phyloP scores from a whole-genome alignment of 805 yeast species.

The Candida anglica region DNA sequence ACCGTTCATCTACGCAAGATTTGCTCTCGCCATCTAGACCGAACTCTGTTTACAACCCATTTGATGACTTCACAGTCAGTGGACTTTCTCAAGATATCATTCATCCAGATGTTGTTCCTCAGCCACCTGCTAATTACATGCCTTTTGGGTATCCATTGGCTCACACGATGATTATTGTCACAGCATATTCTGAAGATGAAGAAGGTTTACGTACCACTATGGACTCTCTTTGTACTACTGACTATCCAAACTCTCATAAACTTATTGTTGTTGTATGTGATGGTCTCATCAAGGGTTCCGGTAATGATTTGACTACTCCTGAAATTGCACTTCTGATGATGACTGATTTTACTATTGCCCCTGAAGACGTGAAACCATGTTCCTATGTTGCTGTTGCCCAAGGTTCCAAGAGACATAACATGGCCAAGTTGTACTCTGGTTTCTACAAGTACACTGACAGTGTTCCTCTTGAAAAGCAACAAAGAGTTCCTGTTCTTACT shows the following conservation, averaged over 20 bases:
- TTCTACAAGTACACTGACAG: slow-evolving; percentile 86
- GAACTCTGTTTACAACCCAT: slow-evolving; percentile 24
- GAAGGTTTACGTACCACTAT: slow-evolving; percentile 81
- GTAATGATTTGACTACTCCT: slow-evolving; percentile 83
- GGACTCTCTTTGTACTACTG: slow-evolving; percentile 92
- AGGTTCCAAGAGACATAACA: slow-evolving; percentile 92
- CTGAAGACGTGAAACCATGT: slow-evolving; percentile 71
- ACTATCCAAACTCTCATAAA: slow-evolving; percentile 93
- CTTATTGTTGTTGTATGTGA: slow-evolving; percentile 83
- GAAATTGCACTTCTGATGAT: slow-evolving; percentile 86
- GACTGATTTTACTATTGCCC: slow-evolving; percentile 62
- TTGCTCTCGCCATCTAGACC: slow-evolving; percentile 19
- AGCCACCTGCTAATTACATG: slow-evolving; percentile 85
- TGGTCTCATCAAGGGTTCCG: slow-evolving; percentile 92
- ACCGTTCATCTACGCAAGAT: slow-evolving; percentile 31
- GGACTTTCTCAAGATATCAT: slow-evolving; percentile 57
- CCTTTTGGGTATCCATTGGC: slow-evolving; percentile 81
- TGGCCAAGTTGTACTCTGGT: slow-evolving; percentile 96
- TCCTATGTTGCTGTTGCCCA: slow-evolving; percentile 95
- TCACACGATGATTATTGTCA: slow-evolving; percentile 49
- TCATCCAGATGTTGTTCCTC: slow-evolving; percentile 80
- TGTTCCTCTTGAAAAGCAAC: slow-evolving; percentile 77
- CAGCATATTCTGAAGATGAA: slow-evolving; percentile 93
- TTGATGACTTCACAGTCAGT: slow-evolving; percentile 31
- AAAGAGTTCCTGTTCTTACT: slow-evolving; percentile 73